Evolutionary conservation across 2,329 filamentous ascomycete genomes (phyloP).

Genomic region (Botrytis hyacinthi): DNA sequence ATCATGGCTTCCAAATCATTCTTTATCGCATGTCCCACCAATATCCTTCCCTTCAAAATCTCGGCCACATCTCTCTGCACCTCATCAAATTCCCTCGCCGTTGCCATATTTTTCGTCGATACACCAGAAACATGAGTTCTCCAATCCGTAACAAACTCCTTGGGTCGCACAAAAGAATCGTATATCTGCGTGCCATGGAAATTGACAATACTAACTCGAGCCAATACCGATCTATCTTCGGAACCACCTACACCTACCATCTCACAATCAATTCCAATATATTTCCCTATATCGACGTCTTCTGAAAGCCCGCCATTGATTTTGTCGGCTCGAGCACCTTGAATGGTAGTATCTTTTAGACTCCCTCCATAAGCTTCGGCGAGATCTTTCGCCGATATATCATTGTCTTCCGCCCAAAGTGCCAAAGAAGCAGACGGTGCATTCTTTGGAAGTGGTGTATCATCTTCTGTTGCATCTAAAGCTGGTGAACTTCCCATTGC

Average conservation of each 20-base stretch:
- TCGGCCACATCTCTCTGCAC: conserved; percentile 71
- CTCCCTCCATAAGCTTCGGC: conserved; percentile 61
- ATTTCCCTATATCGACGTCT: conserved; percentile 76
- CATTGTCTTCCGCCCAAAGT: conserved; percentile 60
- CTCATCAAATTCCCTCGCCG: conserved; percentile 68
- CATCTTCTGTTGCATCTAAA: conserved; percentile 36
- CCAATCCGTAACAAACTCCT: conserved; percentile 82
- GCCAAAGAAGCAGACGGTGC: conserved; percentile 54
- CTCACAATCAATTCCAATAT: conserved; percentile 91
- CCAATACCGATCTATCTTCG: conserved; percentile 70
- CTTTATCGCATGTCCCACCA: conserved; percentile 81
- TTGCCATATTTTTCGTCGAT: conserved; percentile 66
- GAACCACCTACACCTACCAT: conserved; percentile 88
- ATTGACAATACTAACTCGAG: conserved; percentile 86
- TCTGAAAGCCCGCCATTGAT: conserved; percentile 63
- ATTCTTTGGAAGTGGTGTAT: conserved; percentile 30
- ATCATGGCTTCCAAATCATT: conserved; percentile 74
- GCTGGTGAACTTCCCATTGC: conserved; percentile 51
- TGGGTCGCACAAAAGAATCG: conserved; percentile 84
- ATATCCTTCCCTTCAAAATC: conserved; percentile 66
- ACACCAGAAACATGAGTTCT: conserved; percentile 85
- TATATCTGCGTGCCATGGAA: conserved; percentile 92
- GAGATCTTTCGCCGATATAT: conserved; percentile 58
- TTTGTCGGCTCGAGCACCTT: conserved; percentile 47
- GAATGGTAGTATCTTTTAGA: conserved; percentile 49